Conservation (phyloP, 768 basidiomycete genomes). For the Macrolepiota fuliginosa region DNA sequence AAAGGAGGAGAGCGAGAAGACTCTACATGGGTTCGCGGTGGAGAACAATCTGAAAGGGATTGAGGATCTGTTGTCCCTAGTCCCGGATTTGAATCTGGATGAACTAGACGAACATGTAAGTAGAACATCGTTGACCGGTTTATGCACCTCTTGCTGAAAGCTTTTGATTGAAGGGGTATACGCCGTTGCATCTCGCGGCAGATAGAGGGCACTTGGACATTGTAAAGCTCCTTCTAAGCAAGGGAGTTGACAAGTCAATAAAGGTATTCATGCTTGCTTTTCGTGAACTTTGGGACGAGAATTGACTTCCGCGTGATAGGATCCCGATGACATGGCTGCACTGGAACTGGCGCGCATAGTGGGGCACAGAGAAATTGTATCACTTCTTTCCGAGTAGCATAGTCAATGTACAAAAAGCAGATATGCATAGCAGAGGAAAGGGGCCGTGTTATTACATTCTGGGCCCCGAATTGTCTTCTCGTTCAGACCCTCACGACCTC, state of each 20-base stretch:
- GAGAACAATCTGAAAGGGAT: slow-evolving; percentile 49
- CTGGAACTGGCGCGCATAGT: slow-evolving; percentile 58
- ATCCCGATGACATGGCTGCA: slow-evolving; percentile 64
- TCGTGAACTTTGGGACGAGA: background rate
- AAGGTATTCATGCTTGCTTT: slow-evolving; percentile 44
- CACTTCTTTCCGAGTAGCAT: slow-evolving; percentile 19
- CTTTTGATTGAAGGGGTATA: slow-evolving; percentile 65
- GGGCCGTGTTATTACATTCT: slow-evolving; percentile 4
- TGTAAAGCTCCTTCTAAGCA: slow-evolving; percentile 55
- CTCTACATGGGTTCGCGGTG: slow-evolving; percentile 63
- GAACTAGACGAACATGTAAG: slow-evolving; percentile 72
- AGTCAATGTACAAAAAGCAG: background rate
- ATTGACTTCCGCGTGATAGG: slow-evolving; percentile 35
- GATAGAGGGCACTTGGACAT: slow-evolving; percentile 70
- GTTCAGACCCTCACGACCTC: background rate
- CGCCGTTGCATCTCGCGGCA: slow-evolving; percentile 81
- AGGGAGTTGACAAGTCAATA: slow-evolving; percentile 61
- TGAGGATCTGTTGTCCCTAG: slow-evolving; percentile 36
- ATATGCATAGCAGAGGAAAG: background rate
- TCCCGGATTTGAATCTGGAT: slow-evolving; percentile 51
- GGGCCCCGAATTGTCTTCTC: background rate
- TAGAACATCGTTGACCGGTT: slow-evolving; percentile 9
- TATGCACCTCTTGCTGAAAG: slow-evolving; percentile 5
- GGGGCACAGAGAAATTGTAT: slow-evolving; percentile 53
- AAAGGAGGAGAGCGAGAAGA: slow-evolving; percentile 31